Base-by-base conservation (phyloP, 2,329 filamentous ascomycete genomes). In the Chaetomiaceae sp. region DNA sequence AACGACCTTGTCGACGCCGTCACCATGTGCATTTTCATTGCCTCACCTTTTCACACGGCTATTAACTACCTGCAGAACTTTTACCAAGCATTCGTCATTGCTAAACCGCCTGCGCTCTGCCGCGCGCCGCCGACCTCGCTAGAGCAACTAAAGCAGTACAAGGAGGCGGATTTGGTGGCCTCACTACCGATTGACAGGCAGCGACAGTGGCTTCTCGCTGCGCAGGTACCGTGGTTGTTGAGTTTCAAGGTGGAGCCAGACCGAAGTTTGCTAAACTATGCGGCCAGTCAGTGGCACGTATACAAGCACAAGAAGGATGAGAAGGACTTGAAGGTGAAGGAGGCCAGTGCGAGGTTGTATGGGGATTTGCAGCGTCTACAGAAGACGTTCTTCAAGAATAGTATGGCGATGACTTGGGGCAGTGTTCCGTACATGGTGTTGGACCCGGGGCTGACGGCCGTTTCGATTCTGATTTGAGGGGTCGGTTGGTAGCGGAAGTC, bases 1-100 rank as follows among this genome's bases (percentile, higher is more conserved):
- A 68, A 72, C 11, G 61, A 69, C 18, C 66, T 79, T 0, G 63
- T 69, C 34, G 72, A 78, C 58, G 73, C 70, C 4, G 62, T 76
- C 23, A 76, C 73, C 20, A 78, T 79, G 75, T 75, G 73, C 63
- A 77, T 78, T 54, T 75, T 78, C 62, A 73, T 76, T 43, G 76
- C 76, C 5, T 68, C 73, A 2, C 74, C 76, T 0, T 73, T 74
- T 56, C 75, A 79, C 62, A 77, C 69, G 3, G 71, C 75, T 5
- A 70, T 78, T 56, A 78, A 79, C 62, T 79, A 79, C 58, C 66
- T 78, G 0, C 76, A 78, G 56, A 70, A 73, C 55, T 78, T 75
- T 62, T 78, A 78, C 64, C 69, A 75, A 55, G 63, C 67, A 16
- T 78, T 77, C 57, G 74, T 78, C 5, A 58, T 69, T 38, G 70